Evolutionary conservation across 768 basidiomycete species (phyloP).

Genomic region (Russula sp.): DNA sequence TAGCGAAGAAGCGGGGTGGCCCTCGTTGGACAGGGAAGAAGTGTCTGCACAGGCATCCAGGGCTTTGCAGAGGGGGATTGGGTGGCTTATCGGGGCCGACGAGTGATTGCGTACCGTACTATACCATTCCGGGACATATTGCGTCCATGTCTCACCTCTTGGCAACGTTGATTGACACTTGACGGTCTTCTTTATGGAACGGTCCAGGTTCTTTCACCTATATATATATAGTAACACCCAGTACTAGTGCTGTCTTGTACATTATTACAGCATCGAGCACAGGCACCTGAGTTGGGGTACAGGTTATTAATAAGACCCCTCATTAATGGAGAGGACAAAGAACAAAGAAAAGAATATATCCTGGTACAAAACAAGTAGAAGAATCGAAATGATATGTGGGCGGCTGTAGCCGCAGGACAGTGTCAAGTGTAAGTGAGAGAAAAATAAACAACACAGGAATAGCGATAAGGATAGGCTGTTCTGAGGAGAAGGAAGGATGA

Average conservation of each 20-base stretch:
- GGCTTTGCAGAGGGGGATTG: conserved; percentile 85
- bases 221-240: too few species aligned
- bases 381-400: not conserved
- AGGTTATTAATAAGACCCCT: conserved; percentile 2
- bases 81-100: conserved; percentile 93
- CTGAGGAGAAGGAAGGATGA: not conserved
- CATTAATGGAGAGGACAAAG: not conserved
- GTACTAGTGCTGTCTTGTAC: not conserved
- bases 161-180: not conserved
- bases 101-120: conserved; percentile 36
- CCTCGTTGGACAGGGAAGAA: conserved; percentile 50
- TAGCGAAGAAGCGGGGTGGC: conserved; percentile 37
- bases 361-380: conserved; percentile 25
- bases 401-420: conserved; percentile 1
- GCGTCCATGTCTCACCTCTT: not conserved
- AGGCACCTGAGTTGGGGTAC: conserved; percentile 8
- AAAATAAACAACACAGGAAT: conserved; percentile 15
- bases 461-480: conserved; percentile 25
- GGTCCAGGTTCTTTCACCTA: too few species aligned
- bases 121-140: not conserved
- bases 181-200: too few species aligned
- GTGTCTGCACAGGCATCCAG: conserved; percentile 73
- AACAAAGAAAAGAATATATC: conserved; percentile 6
- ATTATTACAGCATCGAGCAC: conserved; percentile 2
- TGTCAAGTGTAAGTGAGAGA: not conserved